Evolutionary conservation across 208 protist genomes (phyloP).

Genomic region (Trypanosoma melophagium): DNA sequence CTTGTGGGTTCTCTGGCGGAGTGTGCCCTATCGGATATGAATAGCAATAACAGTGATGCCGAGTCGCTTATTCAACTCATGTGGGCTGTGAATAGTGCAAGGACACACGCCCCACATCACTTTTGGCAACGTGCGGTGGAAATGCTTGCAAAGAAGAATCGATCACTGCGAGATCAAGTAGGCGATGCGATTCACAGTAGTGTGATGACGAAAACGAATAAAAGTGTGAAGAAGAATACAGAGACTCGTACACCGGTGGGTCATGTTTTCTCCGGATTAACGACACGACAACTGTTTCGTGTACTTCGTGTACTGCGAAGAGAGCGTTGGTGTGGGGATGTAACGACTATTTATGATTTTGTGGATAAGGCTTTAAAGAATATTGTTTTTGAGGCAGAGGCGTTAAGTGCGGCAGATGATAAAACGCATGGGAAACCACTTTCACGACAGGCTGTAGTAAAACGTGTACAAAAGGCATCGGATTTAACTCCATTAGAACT

Average conservation of each 20-base stretch:
- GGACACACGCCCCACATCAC: constrained; percentile 48
- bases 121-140: constrained; percentile 58
- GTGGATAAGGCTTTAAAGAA: constrained; percentile 71
- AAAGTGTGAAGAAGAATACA: neutral
- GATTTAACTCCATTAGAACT: constrained; percentile 47
- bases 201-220: neutral
- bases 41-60: constrained; percentile 27
- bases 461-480: constrained; percentile 36
- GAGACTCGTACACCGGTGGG: constrained; percentile 16
- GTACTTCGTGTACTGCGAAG: constrained; percentile 52
- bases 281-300: constrained; percentile 78
- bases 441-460: constrained; percentile 16
- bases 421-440: neutral
- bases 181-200: constrained; percentile 14
- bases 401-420: neutral
- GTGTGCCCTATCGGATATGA: constrained; percentile 39
- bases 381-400: constrained; percentile 73
- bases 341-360: constrained; percentile 48
- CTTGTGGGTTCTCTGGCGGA: constrained; percentile 55
- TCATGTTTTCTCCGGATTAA: constrained; percentile 77
- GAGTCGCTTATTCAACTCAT: constrained; percentile 64
- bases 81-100: constrained; percentile 53
- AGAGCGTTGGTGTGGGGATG: constrained; percentile 51
- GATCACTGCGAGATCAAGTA: constrained; percentile 30
- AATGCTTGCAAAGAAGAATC: constrained; percentile 53